These are phyloP conservation scores for Saxophila tyrrhenica DNA, from an alignment of 495 filamentous ascomycete species.

Conservation along the genomic window DNA sequence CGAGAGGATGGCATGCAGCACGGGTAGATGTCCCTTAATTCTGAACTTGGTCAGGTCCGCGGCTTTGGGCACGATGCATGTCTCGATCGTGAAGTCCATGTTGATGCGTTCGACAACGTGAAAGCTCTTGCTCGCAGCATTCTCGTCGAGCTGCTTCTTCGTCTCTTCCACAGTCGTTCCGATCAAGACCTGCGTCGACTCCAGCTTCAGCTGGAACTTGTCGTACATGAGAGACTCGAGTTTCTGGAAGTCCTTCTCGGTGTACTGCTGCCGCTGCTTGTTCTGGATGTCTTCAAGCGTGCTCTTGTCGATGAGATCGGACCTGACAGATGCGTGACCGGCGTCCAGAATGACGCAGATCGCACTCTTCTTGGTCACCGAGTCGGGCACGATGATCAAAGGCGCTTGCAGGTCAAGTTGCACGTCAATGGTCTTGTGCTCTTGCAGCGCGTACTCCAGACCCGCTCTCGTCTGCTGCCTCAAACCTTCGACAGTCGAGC, in stretches of 20 bases:
- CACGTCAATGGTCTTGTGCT: slow-evolving; percentile 95
- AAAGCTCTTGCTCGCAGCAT: slow-evolving; percentile 57
- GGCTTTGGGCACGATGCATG: slow-evolving; percentile 87
- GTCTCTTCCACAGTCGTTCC: slow-evolving; percentile 89
- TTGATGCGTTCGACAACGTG: slow-evolving; percentile 96
- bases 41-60: slow-evolving; percentile 86
- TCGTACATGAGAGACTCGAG: slow-evolving; percentile 92
- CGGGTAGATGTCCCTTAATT: slow-evolving; percentile 81
- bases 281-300: slow-evolving; percentile 79
- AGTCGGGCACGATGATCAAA: slow-evolving; percentile 90
- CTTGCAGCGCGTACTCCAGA: slow-evolving; percentile 87
- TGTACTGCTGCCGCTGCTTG: slow-evolving; percentile 81
- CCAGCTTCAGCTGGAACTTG: slow-evolving; percentile 80
- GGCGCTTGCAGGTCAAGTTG: slow-evolving; percentile 93
- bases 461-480: slow-evolving; percentile 92
- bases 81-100: slow-evolving; percentile 83
- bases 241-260: slow-evolving; percentile 73
- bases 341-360: slow-evolving; percentile 91
- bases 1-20: slow-evolving; percentile 81
- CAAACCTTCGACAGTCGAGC: slow-evolving; percentile 86
- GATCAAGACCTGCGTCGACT: slow-evolving; percentile 89
- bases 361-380: slow-evolving; percentile 64
- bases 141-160: slow-evolving; percentile 64
- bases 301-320: slow-evolving; percentile 80
- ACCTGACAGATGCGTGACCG: slow-evolving; percentile 86